Evolutionary conservation across 2,329 filamentous ascomycete genomes (phyloP).

Genomic region (Aspergillus luchuensis): DNA sequence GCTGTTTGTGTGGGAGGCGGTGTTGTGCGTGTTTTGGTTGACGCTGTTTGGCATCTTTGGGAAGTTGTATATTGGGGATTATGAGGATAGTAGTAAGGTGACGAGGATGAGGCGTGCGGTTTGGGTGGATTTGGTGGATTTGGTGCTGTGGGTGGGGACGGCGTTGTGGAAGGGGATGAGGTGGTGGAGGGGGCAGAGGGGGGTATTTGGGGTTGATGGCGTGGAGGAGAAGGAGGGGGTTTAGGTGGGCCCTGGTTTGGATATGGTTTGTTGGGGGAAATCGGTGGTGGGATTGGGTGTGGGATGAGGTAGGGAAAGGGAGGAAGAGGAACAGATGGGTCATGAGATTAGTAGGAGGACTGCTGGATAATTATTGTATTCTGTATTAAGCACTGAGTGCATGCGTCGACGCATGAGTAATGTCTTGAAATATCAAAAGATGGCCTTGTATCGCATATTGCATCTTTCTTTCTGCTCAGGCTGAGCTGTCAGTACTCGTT

Average conservation of each 20-base stretch:
- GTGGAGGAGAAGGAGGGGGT: constrained; percentile 28
- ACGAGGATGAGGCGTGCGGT: constrained; percentile 82
- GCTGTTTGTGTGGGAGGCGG: constrained; percentile 67
- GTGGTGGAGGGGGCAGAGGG: constrained; percentile 34
- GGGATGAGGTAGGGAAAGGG: background rate
- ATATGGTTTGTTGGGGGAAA: no score
- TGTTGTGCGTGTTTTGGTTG: constrained; percentile 78
- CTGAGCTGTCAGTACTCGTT: background rate
- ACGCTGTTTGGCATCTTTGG: constrained; percentile 83
- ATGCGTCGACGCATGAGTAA: background rate
- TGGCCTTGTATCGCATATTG: no score
- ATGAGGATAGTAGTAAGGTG: constrained; percentile 43
- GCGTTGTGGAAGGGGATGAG: constrained; percentile 44
- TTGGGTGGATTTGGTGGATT: constrained; percentile 76
- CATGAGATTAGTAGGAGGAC: no score
- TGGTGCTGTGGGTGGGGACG: constrained; percentile 74
- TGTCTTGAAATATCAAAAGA: background rate
- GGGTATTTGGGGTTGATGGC: constrained; percentile 10
- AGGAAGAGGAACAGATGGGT: background rate
- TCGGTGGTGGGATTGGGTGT: background rate
- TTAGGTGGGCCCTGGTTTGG: no score
- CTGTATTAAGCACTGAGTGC: background rate
- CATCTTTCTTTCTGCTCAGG: background rate
- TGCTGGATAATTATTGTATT: background rate
- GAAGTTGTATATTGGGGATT: constrained; percentile 68